phyloP scores from a whole-genome alignment of 176 grass and related monocot species.

The Luzula sylvatica region DNA sequence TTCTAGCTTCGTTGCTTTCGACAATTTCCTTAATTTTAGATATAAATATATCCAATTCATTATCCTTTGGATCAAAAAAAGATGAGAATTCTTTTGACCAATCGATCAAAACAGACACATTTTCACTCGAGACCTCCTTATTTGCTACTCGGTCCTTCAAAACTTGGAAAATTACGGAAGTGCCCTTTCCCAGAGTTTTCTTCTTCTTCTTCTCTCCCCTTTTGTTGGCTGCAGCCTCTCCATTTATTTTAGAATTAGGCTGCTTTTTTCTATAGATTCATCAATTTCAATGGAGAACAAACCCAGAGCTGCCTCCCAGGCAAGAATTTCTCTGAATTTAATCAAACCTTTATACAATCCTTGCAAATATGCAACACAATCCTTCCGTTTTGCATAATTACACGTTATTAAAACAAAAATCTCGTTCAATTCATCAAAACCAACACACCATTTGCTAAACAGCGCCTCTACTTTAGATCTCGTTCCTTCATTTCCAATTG shows the following conservation, averaged over 20 bases:
- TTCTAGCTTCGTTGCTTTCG: slow-evolving; percentile 95
- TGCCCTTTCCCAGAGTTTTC: slow-evolving; percentile 86
- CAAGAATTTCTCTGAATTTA: slow-evolving; percentile 64
- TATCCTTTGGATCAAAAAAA: slow-evolving; percentile 69
- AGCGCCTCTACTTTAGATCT: slow-evolving; percentile 30
- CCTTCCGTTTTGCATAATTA: slow-evolving; percentile 23
- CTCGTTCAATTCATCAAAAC: slow-evolving; percentile 27
- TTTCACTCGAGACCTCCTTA: slow-evolving; percentile 22
- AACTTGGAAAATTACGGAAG: slow-evolving; percentile 48
- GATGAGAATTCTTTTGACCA: slow-evolving; percentile 38
- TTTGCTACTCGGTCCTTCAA: slow-evolving; percentile 39
- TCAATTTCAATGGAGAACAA: slow-evolving; percentile 62
- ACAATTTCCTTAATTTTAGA: slow-evolving; percentile 85
- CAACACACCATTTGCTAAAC: slow-evolving; percentile 5
- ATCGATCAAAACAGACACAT: slow-evolving; percentile 26
- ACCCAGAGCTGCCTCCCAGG: slow-evolving; percentile 79
- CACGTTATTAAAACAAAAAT: slow-evolving; percentile 29
- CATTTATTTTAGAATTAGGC: slow-evolving; percentile 12
- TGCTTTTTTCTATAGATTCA: slow-evolving; percentile 76
- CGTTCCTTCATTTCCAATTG: slow-evolving; percentile 40
- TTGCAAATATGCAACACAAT: slow-evolving; percentile 29
- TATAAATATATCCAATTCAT: slow-evolving; percentile 39
- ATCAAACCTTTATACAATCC: slow-evolving; percentile 51
- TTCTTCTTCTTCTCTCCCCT: slow-evolving; percentile 59
- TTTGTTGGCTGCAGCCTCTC: slow-evolving; percentile 23